Evolutionary conservation across 192 early-diverging fungal species (phyloP).

Genomic region (Entomortierella parvispora): DNA sequence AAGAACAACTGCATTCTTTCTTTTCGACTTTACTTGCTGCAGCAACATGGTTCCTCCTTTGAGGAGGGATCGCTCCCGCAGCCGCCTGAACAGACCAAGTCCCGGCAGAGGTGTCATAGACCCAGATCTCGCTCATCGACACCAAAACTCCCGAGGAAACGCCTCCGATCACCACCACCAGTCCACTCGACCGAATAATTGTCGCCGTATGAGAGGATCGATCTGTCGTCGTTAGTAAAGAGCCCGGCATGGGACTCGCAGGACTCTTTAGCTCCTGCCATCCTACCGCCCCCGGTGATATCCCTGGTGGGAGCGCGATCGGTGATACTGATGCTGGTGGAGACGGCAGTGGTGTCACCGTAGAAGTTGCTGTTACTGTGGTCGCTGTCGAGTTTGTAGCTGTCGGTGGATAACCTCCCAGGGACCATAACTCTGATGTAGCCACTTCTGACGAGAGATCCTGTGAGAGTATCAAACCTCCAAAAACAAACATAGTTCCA

Average conservation of each 20-base stretch:
- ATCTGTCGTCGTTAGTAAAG: slow-evolving; percentile 4
- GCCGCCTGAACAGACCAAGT: slow-evolving; percentile 44
- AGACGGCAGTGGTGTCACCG: background rate
- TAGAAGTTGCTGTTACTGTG: slow-evolving; percentile 5
- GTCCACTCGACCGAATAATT: slow-evolving; percentile 31
- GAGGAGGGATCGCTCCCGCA: slow-evolving; percentile 33
- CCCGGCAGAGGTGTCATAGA: slow-evolving; percentile 29
- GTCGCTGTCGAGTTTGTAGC: background rate
- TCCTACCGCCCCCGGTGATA: slow-evolving; percentile 23
- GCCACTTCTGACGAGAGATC: slow-evolving; percentile 18
- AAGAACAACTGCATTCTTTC: background rate
- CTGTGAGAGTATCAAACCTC: slow-evolving; percentile 27
- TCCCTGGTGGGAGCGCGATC: slow-evolving; percentile 28
- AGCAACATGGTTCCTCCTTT: slow-evolving; percentile 38
- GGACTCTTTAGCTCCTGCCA: slow-evolving; percentile 23
- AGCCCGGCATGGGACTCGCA: too few species aligned
- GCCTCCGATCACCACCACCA: slow-evolving; percentile 40
- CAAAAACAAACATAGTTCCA: slow-evolving; percentile 38
- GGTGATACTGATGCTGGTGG: background rate
- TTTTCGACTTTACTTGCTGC: slow-evolving; percentile 17
- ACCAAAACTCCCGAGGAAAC: slow-evolving; percentile 23
- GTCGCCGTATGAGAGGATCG: slow-evolving; percentile 37
- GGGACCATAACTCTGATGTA: slow-evolving; percentile 27
- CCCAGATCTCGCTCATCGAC: slow-evolving; percentile 37
- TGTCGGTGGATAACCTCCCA: slow-evolving; percentile 26